Conservation (phyloP, 257 asterid species). For the Henckelia pumila region DNA sequence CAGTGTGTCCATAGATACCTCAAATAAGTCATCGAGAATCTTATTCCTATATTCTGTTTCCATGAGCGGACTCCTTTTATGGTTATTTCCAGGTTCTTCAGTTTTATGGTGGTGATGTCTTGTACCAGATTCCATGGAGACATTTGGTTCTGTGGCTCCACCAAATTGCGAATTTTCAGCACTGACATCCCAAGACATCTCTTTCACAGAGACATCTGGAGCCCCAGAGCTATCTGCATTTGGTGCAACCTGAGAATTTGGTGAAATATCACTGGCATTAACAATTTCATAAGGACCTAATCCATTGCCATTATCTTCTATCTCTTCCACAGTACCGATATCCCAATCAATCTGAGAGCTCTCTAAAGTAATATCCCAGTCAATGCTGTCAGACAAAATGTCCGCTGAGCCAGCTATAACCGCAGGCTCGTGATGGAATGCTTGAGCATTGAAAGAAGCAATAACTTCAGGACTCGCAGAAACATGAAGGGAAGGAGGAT, state of each 20-base stretch:
- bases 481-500: conserved; percentile 67
- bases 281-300: conserved; percentile 93
- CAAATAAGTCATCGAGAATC: conserved; percentile 93
- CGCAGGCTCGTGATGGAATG: conserved; percentile 33
- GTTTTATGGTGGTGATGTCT: conserved; percentile 28
- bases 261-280: conserved; percentile 68
- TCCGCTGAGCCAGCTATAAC: conserved; percentile 35
- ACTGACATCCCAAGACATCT: conserved; percentile 77
- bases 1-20: conserved; percentile 45
- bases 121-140: conserved; percentile 31
- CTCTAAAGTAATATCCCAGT: conserved; percentile 85
- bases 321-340: conserved; percentile 65
- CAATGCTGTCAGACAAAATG: conserved; percentile 51
- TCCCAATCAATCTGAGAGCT: conserved; percentile 94
- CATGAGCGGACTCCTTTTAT: conserved; percentile 77
- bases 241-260: conserved; percentile 41
- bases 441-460: conserved; percentile 37
- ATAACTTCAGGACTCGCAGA: conserved; percentile 52
- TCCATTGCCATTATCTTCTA: conserved; percentile 80
- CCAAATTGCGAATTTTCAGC: conserved; percentile 54
- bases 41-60: conserved; percentile 91
- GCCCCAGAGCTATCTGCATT: conserved; percentile 35
- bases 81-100: conserved; percentile 37
- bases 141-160: conserved; percentile 41
- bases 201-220: conserved; percentile 47